Evolutionary conservation across 805 yeast species (phyloP).

Genomic region (Yamadazyma nakazawae): DNA sequence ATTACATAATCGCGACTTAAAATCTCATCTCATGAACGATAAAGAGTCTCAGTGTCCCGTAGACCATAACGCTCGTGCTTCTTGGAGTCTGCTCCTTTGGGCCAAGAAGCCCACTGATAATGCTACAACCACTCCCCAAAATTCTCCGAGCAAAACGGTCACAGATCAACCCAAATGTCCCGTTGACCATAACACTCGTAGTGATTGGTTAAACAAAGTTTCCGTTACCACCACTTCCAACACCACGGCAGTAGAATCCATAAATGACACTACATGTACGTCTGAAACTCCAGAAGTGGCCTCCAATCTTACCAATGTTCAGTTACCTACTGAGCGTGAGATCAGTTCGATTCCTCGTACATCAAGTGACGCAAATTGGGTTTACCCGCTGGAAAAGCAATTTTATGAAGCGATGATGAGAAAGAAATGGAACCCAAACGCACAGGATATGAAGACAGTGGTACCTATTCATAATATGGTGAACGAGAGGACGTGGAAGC

Average conservation of each 20-base stretch:
- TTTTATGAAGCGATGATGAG: constrained; percentile 92
- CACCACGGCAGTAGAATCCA: constrained; percentile 39
- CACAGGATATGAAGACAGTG: constrained; percentile 79
- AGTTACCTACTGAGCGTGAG: constrained; percentile 70
- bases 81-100: constrained; percentile 30
- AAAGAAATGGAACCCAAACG: constrained; percentile 81
- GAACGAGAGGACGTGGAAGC: constrained; percentile 89
- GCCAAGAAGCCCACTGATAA: neutral
- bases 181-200: constrained; percentile 29
- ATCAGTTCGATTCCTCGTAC: constrained; percentile 83
- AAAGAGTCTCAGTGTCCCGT: constrained; percentile 47
- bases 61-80: constrained; percentile 40
- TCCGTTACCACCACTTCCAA: constrained; percentile 26
- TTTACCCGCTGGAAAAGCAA: constrained; percentile 93
- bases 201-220: constrained; percentile 36
- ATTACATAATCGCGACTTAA: neutral
- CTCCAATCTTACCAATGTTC: constrained; percentile 37
- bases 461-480: constrained; percentile 94
- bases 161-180: constrained; percentile 30
- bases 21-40: constrained; percentile 7
- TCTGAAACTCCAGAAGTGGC: constrained; percentile 36
- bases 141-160: constrained; percentile 22
- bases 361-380: constrained; percentile 64
- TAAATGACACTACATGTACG: constrained; percentile 6
- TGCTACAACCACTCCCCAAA: constrained; percentile 44